Conservation (phyloP, 345 rosid genomes). For the Barbarea vulgaris region DNA sequence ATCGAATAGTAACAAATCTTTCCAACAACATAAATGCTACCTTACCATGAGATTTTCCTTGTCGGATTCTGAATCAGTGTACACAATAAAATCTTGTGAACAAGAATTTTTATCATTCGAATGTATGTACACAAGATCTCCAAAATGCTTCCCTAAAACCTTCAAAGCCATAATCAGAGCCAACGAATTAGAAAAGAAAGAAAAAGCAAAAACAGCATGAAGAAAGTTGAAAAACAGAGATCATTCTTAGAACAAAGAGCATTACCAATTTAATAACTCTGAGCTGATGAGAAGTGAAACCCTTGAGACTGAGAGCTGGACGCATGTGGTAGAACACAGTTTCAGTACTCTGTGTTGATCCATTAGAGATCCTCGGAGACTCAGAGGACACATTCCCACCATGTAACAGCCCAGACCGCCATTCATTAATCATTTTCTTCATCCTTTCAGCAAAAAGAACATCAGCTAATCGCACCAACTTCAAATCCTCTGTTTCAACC, state of each 20-base stretch:
- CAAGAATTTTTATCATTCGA: slow-evolving; percentile 41
- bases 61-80: slow-evolving; percentile 65
- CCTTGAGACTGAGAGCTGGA: slow-evolving; percentile 69
- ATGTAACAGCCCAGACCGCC: slow-evolving; percentile 61
- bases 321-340: slow-evolving; percentile 70
- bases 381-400: slow-evolving; percentile 38
- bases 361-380: slow-evolving; percentile 30
- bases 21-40: slow-evolving; percentile 3
- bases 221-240: not conserved
- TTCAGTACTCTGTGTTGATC: slow-evolving; percentile 46
- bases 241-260: slow-evolving; percentile 1
- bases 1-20: not conserved
- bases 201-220: not conserved
- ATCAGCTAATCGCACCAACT: slow-evolving; percentile 55
- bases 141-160: slow-evolving; percentile 72
- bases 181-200: not conserved
- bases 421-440: slow-evolving; percentile 62
- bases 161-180: slow-evolving; percentile 33
- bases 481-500: slow-evolving; percentile 43
- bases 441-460: slow-evolving; percentile 82
- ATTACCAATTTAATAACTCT: slow-evolving; percentile 70
- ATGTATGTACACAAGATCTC: slow-evolving; percentile 64
- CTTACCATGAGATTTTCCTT: slow-evolving; percentile 72
- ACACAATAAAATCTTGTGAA: slow-evolving; percentile 61
- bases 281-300: slow-evolving; percentile 82